A percentile compares a stretch with the other conserved stretches of the same genome.
These are phyloP conservation scores for Clarireedia hainanense DNA, from an alignment of 2,329 filamentous ascomycete species.

Conservation along the genomic window DNA sequence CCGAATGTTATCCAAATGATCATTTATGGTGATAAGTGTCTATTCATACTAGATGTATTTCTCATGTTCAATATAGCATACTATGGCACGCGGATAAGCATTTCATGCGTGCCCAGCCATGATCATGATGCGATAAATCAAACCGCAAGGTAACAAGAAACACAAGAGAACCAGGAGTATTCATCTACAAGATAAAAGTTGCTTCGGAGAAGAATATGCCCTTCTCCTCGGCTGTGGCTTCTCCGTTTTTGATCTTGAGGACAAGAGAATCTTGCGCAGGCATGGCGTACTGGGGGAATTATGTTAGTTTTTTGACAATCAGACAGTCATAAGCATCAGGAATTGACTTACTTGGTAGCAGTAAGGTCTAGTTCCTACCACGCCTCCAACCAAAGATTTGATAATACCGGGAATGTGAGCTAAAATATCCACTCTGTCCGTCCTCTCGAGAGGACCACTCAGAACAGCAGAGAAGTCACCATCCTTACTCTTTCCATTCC, in stretches of 20 bases:
- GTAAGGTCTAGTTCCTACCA: constrained; percentile 93
- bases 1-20: too few relatives aligned
- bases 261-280: constrained; percentile 55
- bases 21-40: too few relatives aligned
- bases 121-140: too few relatives aligned
- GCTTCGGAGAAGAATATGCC: constrained; percentile 80
- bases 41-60: too few relatives aligned
- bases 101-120: too few relatives aligned
- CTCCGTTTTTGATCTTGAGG: constrained; percentile 79
- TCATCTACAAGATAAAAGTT: constrained; percentile 72
- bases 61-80: too few relatives aligned
- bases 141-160: too few relatives aligned
- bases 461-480: constrained; percentile 66
- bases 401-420: constrained; percentile 91
- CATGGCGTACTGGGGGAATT: constrained; percentile 51
- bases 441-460: constrained; percentile 59
- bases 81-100: too few relatives aligned
- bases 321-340: background rate
- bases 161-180: background rate
- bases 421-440: constrained; percentile 91
- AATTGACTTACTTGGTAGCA: constrained; percentile 73
- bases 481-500: constrained; percentile 71
- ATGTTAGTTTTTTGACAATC: background rate
- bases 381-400: constrained; percentile 83
- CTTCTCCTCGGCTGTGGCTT: constrained; percentile 65